Conservation (phyloP, 1,284 basidiomycete species). For the Bjerkandera adusta region DNA sequence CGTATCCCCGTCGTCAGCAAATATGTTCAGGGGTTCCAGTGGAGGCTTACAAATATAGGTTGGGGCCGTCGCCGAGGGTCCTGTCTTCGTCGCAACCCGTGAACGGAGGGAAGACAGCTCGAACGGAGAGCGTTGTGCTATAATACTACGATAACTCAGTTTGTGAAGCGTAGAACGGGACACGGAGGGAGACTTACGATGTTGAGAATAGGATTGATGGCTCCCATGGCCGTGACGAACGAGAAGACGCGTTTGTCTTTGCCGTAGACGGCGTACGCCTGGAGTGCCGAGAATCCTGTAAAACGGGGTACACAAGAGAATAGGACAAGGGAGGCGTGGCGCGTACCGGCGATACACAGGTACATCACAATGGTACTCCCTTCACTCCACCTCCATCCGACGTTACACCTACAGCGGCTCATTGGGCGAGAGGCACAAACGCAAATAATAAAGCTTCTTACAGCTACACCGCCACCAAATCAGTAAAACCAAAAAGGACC, state of each 20-base stretch:
- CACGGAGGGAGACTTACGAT: constrained; percentile 12
- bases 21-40: no score
- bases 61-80: background rate
- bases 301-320: no score
- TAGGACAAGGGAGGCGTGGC: no score
- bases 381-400: constrained; percentile 13
- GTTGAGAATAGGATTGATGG: constrained; percentile 16
- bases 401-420: constrained; percentile 6
- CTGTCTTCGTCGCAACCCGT: constrained; percentile 12
- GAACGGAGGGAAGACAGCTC: constrained; percentile 11
- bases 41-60: constrained; percentile 10
- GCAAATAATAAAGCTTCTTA: no score
- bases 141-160: constrained; percentile 10
- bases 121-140: constrained; percentile 7
- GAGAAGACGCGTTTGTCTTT: constrained; percentile 14
- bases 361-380: constrained; percentile 12
- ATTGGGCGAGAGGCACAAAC: no score
- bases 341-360: constrained; percentile 17
- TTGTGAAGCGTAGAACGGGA: no score
- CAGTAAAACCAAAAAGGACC: no score
- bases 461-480: no score
- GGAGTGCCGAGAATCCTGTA: constrained; percentile 19
- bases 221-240: constrained; percentile 12
- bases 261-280: constrained; percentile 21
- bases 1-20: no score